phyloP scores from a whole-genome alignment of 2,329 filamentous ascomycete genomes.

The Elsinoe fawcettii region DNA sequence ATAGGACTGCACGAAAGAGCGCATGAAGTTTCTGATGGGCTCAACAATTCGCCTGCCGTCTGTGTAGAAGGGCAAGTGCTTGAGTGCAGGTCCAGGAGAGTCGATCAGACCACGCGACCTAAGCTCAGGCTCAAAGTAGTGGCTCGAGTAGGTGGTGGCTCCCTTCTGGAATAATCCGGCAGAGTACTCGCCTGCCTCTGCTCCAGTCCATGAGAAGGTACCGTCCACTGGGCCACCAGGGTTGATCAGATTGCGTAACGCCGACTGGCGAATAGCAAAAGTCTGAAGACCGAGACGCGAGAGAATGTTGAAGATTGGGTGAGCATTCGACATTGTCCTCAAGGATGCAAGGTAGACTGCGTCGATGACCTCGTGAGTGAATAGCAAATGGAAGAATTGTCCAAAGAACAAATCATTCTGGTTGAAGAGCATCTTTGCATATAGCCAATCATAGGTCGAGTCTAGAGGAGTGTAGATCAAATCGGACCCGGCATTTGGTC shows the following conservation, averaged over 20 bases:
- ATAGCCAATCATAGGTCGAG: slow-evolving; percentile 39
- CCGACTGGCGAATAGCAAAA: slow-evolving; percentile 1
- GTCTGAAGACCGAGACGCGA: slow-evolving; percentile 30
- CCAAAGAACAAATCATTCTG: slow-evolving; percentile 42
- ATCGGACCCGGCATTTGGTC: slow-evolving; percentile 37
- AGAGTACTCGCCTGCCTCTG: not conserved
- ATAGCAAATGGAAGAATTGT: slow-evolving; percentile 39
- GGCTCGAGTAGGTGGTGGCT: slow-evolving; percentile 31
- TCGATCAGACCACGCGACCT: slow-evolving; percentile 36
- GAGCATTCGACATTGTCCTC: slow-evolving; percentile 39
- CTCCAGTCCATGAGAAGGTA: slow-evolving; percentile 23
- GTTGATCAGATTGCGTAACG: not conserved
- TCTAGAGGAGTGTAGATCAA: slow-evolving; percentile 44
- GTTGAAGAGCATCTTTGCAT: slow-evolving; percentile 46
- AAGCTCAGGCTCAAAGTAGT: slow-evolving; percentile 37
- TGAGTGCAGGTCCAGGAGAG: slow-evolving; percentile 31
- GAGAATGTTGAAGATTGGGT: slow-evolving; percentile 38
- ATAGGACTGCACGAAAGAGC: slow-evolving; percentile 38
- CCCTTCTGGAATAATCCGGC: slow-evolving; percentile 19
- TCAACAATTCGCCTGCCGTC: slow-evolving; percentile 34
- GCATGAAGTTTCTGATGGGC: slow-evolving; percentile 35
- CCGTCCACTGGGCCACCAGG: slow-evolving; percentile 17
- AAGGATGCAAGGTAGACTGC: slow-evolving; percentile 40
- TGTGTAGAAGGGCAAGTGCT: slow-evolving; percentile 40
- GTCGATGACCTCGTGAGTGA: slow-evolving; percentile 40